A percentile compares a stretch with the other conserved stretches of the same genome.
phyloP scores from a whole-genome alignment of 169 alveolate genomes.

The Babesia ovata region DNA sequence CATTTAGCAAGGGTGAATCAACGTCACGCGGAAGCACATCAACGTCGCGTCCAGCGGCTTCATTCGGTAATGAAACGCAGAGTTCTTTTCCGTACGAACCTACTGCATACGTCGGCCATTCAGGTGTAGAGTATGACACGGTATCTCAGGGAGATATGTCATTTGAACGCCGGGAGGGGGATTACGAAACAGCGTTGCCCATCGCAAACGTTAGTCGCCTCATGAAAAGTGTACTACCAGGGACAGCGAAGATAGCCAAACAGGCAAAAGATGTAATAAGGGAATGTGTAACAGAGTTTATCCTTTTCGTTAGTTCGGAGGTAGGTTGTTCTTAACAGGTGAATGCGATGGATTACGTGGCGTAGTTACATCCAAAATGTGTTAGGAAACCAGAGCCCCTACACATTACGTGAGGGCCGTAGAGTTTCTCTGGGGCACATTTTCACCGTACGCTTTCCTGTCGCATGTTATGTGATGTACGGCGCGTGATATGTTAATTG shows the following conservation, averaged over 20 bases:
- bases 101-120: conserved; percentile 4
- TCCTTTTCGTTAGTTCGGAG: conserved; percentile 90
- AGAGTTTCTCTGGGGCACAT: too few species aligned
- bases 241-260: conserved; percentile 90
- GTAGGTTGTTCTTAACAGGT: conserved; percentile 40
- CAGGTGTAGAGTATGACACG: conserved; percentile 10
- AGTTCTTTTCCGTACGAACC: conserved; percentile 12
- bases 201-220: conserved; percentile 93
- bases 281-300: conserved; percentile 95
- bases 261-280: conserved; percentile 93
- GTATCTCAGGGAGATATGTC: conserved; percentile 16
- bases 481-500: too few species aligned
- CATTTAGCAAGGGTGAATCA: background rate
- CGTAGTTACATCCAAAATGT: background rate
- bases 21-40: background rate
- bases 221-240: conserved; percentile 92
- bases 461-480: too few species aligned
- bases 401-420: background rate
- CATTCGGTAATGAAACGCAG: background rate
- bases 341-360: background rate
- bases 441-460: too few species aligned
- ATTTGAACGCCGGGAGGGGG: conserved; percentile 21
- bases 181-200: conserved; percentile 78
- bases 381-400: background rate
- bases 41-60: background rate